phyloP scores from a whole-genome alignment of 1,284 basidiomycete genomes.

The Apiotrichum siamense region DNA sequence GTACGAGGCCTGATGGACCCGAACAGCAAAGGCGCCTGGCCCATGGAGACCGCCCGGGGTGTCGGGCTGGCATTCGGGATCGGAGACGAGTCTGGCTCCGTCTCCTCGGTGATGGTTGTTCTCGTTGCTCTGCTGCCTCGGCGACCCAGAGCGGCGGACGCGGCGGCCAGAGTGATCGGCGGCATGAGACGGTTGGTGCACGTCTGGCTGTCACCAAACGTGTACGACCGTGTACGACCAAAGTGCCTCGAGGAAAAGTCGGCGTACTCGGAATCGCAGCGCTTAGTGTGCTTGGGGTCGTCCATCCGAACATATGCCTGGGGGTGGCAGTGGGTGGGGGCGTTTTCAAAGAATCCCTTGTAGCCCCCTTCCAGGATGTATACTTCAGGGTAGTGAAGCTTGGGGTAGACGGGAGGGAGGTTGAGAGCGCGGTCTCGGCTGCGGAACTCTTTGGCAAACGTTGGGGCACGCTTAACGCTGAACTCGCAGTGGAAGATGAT shows the following conservation, averaged over 20 bases:
- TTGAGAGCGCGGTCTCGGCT: constrained; percentile 84
- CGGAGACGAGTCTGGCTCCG: constrained; percentile 32
- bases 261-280: constrained; percentile 77
- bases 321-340: constrained; percentile 66
- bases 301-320: constrained; percentile 87
- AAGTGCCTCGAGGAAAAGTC: constrained; percentile 75
- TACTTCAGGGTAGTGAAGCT: constrained; percentile 91
- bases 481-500: constrained; percentile 99
- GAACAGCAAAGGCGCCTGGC: constrained; percentile 33
- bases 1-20: constrained; percentile 37
- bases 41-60: constrained; percentile 26
- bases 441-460: constrained; percentile 87
- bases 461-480: constrained; percentile 88
- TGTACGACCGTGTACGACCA: constrained; percentile 73
- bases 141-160: constrained; percentile 32
- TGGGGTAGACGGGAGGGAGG: constrained; percentile 73
- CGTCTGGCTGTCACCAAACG: constrained; percentile 54
- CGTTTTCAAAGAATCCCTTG: constrained; percentile 71
- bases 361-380: constrained; percentile 97
- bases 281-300: constrained; percentile 72
- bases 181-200: constrained; percentile 50
- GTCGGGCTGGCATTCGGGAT: constrained; percentile 29
- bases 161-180: constrained; percentile 27
- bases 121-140: constrained; percentile 9
- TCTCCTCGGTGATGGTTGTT: constrained; percentile 32